Base-by-base conservation (phyloP, 805 yeast genomes). In the Starmerella ratchasimensis region DNA sequence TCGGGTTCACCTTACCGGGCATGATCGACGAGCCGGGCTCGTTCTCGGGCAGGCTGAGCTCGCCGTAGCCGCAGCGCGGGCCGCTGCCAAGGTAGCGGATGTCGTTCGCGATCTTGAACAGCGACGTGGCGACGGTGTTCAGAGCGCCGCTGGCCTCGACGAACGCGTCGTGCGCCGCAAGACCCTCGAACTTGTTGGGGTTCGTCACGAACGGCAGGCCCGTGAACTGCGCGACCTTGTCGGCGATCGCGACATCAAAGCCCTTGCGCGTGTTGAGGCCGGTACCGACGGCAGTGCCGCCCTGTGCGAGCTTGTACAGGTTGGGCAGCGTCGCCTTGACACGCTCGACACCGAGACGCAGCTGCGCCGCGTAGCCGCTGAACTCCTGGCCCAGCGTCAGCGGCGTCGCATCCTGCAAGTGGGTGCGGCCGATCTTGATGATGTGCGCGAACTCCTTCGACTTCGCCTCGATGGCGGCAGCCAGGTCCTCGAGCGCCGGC, bases 1-100 rank as follows among this genome's bases (percentile, higher is more conserved):
- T 90, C 49, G 98, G 98, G 72, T 90, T 90, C 47, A 90, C 96
- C 68, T 90, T 90, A 60, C 98, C 98, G 37, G 98, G 98, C 98
- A 90, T 90, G 63, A 90, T 90, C 21, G 96, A 84, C 43, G 96
- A 83, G 57, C 98, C 98, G 41, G 98, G 98, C 68, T 90, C 98
- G 64, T 90, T 90, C 68, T 88, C 97, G 47, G 98, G 98, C 52
- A 90, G 69, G 20, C 83, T 58, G 51, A 90, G 74, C 66, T 90
- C 98, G 40, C 96, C 96, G 65, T 90, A 90, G 47, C 98, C 98
- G 66, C 98, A 90, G 68, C 98, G 80, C 59, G 98, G 98, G 55
- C 98, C 98, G 33, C 95, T 82, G 48, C 97, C 98, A 53, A 90
- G 74, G 72, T 90, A 90, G 66, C 98, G 74, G 62, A 90, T 90